phyloP scores from a whole-genome alignment of 179 eudicot species.

The Carnegiea gigantea region DNA sequence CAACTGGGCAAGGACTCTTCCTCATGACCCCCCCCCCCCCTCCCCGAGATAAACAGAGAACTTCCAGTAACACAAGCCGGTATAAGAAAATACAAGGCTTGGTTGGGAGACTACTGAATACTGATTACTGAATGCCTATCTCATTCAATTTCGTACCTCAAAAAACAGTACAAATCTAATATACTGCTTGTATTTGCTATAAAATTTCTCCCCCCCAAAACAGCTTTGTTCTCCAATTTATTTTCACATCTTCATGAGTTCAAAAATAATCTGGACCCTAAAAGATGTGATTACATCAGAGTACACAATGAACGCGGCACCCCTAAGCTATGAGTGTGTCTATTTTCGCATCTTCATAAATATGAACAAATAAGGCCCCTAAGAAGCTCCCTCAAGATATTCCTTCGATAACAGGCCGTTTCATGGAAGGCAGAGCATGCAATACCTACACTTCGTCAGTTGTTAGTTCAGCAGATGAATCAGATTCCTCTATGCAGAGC shows the following conservation, averaged over 20 bases:
- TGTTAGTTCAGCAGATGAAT: conserved; percentile 1
- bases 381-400: not conserved
- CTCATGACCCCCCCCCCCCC: no score
- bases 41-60: not conserved
- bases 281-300: not conserved
- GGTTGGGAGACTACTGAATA: not conserved
- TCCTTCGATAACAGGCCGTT: not conserved
- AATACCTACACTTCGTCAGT: conserved; percentile 1
- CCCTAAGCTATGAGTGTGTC: not conserved
- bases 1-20: no score
- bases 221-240: not conserved
- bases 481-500: not conserved
- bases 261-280: not conserved
- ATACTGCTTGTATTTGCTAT: not conserved
- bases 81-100: no score
- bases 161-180: not conserved
- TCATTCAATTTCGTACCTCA: not conserved
- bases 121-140: not conserved
- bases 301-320: not conserved
- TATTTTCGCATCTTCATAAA: not conserved
- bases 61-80: not conserved
- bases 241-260: not conserved
- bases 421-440: conserved; percentile 5
- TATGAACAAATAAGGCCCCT: not conserved
- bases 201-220: not conserved